Evolutionary conservation across 345 rosid species (phyloP), one percentile per base, ranked within the genome.

Genomic region (Melaleuca quinquenervia): DNA sequence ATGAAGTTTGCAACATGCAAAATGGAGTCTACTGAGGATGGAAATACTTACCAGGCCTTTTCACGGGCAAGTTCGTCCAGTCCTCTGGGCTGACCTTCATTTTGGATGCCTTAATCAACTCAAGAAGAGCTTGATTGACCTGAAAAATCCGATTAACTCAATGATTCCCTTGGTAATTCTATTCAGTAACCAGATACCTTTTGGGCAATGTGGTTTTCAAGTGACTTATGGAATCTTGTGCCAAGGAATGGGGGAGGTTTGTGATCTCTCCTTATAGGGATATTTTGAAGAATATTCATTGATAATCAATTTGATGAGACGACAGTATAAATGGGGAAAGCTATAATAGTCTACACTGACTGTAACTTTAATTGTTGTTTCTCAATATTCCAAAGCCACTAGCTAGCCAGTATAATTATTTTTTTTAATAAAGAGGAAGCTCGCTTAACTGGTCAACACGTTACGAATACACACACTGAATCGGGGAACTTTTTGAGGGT

Each of bases 111-210:
- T 84, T 88, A 29, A 96, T 90, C 92, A 96, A 89, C 64, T 95
- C 96, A 1, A 88, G 84, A 84, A 97, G 99, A 88, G 98, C 93
- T 90, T 91, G 92, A 90, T 97, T 97, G 89, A 97, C 99, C 99
- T 97, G 94, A 85, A 90, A 87, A 86, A 87, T 80, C 58, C 11
- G 41, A 58, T 26, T 41, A 15, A 85, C 78, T 13, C 54, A 54
- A 48, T 56, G 32, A 64, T 58, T 84, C n/a, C 55, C 45, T 64
- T 26, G 70, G 50, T 36, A 13, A 13, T 54, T 55, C 27, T 55
- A 55, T 22, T 55, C 27, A 55, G 24, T 55, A 8, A 22, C n/a
- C 60, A 55, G 60, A 55, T 24, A 13, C 60, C 13, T 55, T 2
- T 7, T 7, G 12, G 60, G 60, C 60, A 55, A 22, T 55, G n/a